Base-by-base conservation (phyloP, 2,329 filamentous ascomycete genomes). In the Diaporthe helianthi region DNA sequence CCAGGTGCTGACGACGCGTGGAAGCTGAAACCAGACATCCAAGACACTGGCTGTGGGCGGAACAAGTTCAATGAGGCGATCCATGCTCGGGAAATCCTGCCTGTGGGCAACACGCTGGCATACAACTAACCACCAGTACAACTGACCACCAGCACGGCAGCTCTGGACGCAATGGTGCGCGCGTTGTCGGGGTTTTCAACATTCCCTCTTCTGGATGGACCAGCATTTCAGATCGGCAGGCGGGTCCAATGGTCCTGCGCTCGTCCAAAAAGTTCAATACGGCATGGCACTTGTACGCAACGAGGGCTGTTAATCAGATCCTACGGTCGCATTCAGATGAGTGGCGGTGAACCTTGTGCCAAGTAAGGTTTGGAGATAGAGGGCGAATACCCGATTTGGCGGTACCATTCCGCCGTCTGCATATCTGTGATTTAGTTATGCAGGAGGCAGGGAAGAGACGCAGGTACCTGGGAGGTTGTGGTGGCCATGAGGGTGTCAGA, bases 261-360 rank as follows among this genome's bases (percentile, higher is more conserved):
- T 33, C 58, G 41, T 63, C 44, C 17, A 47, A 47, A 61, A 61
- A 47, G 26, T 47, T 33, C 41, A 33, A 49, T 49, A 63, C 44
- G 44, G n/a, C 12, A 63, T 31, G 26, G 58, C 19, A 63, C 44
- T 49, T 33, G 58, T 49, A 31, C 58, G 33, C 58, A 33, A 49
- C 29, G 44, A 63, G 58, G 41, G 41, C 33, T 46, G 26, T 63
- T 63, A 24, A 33, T 24, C 41, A 47, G 58, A 63, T 63, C 58
- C 44, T 63, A 55, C 65, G 52, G 46, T 58, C 41, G 52, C 53
- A 67, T 67, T 31, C 22, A 51, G 46, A 38, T 67, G 52, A 67
- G 6, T 51, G 51, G 65, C 65, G 65, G 65, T 67, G 65, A 67
- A 67, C 65, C 65, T 67, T 55, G 65, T 55, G n/a, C 54, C 41